These are phyloP conservation scores for Eucalyptus cloeziana DNA, from an alignment of 345 rosid species.

Conservation along the genomic window DNA sequence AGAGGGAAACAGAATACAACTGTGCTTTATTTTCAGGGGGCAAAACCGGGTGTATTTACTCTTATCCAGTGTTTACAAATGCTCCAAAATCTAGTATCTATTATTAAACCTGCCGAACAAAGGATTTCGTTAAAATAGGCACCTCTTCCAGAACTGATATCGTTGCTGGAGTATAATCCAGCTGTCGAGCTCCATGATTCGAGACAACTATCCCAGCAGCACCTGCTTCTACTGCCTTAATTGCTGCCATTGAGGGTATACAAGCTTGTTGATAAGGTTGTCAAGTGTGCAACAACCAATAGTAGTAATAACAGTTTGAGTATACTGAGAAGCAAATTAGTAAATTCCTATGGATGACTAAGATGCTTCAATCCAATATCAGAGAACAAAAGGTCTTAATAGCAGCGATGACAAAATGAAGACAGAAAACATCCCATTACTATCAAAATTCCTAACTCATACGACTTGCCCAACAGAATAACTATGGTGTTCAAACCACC, in stretches of 20 bases:
- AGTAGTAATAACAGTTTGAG: background rate
- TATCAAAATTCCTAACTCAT: background rate
- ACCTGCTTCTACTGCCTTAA: conserved; percentile 58
- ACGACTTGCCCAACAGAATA: background rate
- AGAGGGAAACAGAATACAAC: background rate
- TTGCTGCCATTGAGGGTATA: conserved; percentile 23
- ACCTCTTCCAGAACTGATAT: conserved; percentile 72
- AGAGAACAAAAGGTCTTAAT: background rate
- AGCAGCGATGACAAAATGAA: background rate
- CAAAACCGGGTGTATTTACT: background rate
- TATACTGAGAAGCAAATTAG: background rate
- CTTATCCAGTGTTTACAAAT: background rate
- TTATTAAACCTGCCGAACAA: background rate
- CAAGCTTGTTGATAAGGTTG: background rate
- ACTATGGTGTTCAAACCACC: background rate
- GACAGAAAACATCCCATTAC: background rate
- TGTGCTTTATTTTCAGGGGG: background rate
- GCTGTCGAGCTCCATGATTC: conserved; percentile 79
- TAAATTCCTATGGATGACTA: background rate
- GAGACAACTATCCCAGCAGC: conserved; percentile 67
- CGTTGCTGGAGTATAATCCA: conserved; percentile 57
- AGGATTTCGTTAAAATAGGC: background rate
- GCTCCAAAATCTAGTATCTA: background rate
- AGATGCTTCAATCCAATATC: background rate
- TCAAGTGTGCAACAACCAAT: background rate